These are phyloP conservation scores for Calonectria ilicicola DNA, from an alignment of 2,329 filamentous ascomycete species.

Conservation along the genomic window DNA sequence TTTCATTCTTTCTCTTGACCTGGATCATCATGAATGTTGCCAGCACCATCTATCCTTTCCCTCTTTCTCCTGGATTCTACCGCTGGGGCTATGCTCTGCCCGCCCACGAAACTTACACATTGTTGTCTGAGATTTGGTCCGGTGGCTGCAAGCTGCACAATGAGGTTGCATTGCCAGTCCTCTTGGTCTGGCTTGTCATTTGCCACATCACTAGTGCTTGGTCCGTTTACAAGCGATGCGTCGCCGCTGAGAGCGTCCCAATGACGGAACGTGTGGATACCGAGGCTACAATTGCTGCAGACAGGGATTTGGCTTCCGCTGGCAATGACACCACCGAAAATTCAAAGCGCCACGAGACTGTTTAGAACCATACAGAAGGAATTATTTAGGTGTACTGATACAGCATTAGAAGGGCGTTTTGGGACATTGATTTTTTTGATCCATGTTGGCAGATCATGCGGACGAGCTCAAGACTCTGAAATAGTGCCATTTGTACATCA, in stretches of 20 bases:
- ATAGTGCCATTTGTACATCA: neutral
- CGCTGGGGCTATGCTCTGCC: slow-evolving; percentile 52
- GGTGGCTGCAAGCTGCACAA: slow-evolving; percentile 53
- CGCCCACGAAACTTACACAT: slow-evolving; percentile 47
- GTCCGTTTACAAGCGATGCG: slow-evolving; percentile 39
- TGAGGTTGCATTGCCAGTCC: slow-evolving; percentile 51
- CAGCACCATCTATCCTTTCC: slow-evolving; percentile 51
- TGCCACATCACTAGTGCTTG: slow-evolving; percentile 40
- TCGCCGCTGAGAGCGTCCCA: slow-evolving; percentile 16
- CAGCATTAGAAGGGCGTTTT: neutral
- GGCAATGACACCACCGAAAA: neutral
- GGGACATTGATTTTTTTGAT: neutral
- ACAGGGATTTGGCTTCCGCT: neutral
- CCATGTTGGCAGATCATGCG: neutral
- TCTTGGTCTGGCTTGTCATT: slow-evolving; percentile 54
- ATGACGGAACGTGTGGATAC: slow-evolving; percentile 10
- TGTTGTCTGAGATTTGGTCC: slow-evolving; percentile 56
- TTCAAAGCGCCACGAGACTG: neutral
- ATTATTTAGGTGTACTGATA: neutral
- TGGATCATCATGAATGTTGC: slow-evolving; percentile 57
- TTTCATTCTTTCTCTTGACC: slow-evolving; percentile 56
- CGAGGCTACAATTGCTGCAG: neutral
- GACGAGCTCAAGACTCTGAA: neutral
- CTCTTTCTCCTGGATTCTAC: slow-evolving; percentile 54
- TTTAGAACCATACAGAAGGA: neutral